Percentiles rank a stretch among this genome's conserved stretches.
Conservation (phyloP, 768 basidiomycete genomes). For the Tremella fuciformis region DNA sequence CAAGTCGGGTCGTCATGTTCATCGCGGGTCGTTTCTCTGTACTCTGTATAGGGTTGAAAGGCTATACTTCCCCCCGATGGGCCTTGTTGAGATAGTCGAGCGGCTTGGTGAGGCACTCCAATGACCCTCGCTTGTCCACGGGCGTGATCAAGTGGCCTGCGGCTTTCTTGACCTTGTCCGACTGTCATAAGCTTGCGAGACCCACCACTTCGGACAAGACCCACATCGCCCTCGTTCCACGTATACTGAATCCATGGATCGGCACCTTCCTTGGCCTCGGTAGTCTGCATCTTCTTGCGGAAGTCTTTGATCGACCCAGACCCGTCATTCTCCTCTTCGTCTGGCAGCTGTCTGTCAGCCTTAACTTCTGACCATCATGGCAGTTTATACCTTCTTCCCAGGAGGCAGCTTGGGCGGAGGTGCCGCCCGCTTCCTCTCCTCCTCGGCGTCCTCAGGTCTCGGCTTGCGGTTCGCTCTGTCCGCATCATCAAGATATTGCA, state of each 20-base stretch:
- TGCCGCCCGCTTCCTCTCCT: conserved; percentile 25
- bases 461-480: conserved; percentile 16
- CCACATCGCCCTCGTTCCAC: conserved; percentile 34
- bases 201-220: background rate
- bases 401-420: conserved; percentile 2
- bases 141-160: background rate
- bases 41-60: too few species aligned
- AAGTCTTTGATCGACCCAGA: conserved; percentile 43
- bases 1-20: too few species aligned
- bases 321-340: conserved; percentile 43
- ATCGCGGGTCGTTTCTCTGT: too few species aligned
- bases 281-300: conserved; percentile 37
- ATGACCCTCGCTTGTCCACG: background rate
- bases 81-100: conserved; percentile 5
- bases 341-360: conserved; percentile 9
- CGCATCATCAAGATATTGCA: conserved; percentile 49
- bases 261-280: conserved; percentile 24
- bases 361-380: background rate
- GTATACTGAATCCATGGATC: conserved; percentile 40
- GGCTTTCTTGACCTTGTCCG: conserved; percentile 1
- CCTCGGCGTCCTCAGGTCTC: conserved; percentile 35
- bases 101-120: background rate
- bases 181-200: background rate
- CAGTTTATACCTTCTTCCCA: conserved; percentile 3
- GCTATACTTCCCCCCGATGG: background rate